Base-by-base conservation (phyloP, 768 basidiomycete genomes). In the Grammothele lineata region DNA sequence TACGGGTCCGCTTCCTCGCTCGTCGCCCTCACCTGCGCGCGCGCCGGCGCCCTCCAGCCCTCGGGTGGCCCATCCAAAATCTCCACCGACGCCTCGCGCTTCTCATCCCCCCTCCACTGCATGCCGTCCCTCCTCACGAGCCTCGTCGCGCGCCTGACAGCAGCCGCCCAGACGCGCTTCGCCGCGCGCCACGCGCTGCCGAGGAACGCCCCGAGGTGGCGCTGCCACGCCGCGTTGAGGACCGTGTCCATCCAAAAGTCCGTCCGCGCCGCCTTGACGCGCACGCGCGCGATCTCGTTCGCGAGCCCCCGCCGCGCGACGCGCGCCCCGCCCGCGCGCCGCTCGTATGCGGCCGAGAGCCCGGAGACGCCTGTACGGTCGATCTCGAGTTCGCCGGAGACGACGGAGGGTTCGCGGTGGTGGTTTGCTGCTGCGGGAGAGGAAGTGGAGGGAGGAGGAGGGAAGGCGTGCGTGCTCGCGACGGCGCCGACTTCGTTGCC, bases 401-500 rank as follows among this genome's bases (percentile, higher is more conserved):
- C 53, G 19, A 7, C 27, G 27, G 7, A 7, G 8, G 27, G 27
- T n/a, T n/a, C 51, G 15, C 42, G 22, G 11, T 21, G 18, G 2
- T 26, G 18, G 34, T 35, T 17, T 5, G 45, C 21, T 14, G 25
- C 21, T 5, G 37, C 11, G 27, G 19, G 18, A 3, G 37, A 32
- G 26, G 26, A 27, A 12, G 37, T 57, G 1, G 57, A 32, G 32
- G 7, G 27, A 7, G 27, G 14, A 30, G 27, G 14, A 14, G 27
- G 27, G 27, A 30, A 30, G 27, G 27, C 27, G 27, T 30, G 27
- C 27, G 27, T 30, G 27, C 59, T 55, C 22, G 65, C 54, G 40
- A 88, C 70, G 4, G 74, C 68, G 6, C 79, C 78, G 11, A 88
- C 80, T 62, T 90, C 86, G 56, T 89, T 87, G 1, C 82, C 81